A percentile compares a stretch with the other conserved stretches of the same genome.
Conservation (phyloP, 2,329 filamentous ascomycete species). For the Aspergillus quadricinctus region DNA sequence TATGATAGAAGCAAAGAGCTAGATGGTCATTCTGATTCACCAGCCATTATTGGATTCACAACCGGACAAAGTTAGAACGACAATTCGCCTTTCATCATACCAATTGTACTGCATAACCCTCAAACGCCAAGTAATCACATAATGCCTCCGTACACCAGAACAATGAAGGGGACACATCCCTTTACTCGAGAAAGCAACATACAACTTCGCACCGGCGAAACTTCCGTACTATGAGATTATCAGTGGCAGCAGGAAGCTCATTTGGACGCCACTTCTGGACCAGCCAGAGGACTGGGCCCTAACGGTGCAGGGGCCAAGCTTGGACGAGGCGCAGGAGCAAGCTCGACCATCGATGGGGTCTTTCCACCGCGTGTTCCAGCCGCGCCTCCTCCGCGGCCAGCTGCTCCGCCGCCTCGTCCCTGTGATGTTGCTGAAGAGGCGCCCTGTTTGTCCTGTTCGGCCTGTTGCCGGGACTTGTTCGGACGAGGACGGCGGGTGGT, state of each 20-base stretch:
- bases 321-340: constrained; percentile 23
- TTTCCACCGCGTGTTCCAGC: constrained; percentile 26
- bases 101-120: background rate
- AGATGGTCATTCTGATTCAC: background rate
- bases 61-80: background rate
- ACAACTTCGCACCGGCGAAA: background rate
- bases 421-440: constrained; percentile 28
- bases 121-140: background rate
- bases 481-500: constrained; percentile 75
- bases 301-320: constrained; percentile 19
- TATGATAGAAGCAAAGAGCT: background rate
- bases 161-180: background rate
- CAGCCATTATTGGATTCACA: background rate
- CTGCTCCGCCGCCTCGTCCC: constrained; percentile 24
- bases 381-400: constrained; percentile 23
- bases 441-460: constrained; percentile 76
- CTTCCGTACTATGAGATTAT: background rate
- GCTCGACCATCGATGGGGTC: constrained; percentile 24
- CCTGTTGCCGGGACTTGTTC: constrained; percentile 76
- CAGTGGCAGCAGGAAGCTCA: constrained; percentile 9
- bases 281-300: constrained; percentile 19
- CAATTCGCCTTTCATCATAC: background rate
- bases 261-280: constrained; percentile 27
- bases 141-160: background rate
- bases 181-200: background rate